phyloP scores from a whole-genome alignment of 2,329 filamentous ascomycete species.

The Cordyceps tenuipes region DNA sequence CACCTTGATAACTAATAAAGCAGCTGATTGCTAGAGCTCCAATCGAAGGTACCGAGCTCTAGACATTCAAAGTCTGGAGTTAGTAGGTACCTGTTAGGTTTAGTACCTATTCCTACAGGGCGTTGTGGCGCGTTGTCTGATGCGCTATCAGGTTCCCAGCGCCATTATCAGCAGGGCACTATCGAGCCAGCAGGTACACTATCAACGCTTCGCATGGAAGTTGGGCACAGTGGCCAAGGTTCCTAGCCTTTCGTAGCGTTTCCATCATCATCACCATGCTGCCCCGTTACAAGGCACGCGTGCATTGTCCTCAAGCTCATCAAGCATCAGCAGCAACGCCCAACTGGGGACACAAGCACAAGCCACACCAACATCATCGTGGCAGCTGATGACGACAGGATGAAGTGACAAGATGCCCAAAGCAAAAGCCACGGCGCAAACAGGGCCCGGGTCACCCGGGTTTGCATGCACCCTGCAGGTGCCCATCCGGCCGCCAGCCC shows the following conservation, averaged over 20 bases:
- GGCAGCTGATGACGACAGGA: conserved; percentile 9
- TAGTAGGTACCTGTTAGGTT: too few relatives aligned
- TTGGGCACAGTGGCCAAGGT: not conserved
- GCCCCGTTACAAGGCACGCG: not conserved
- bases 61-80: not conserved
- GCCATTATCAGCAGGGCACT: too few relatives aligned
- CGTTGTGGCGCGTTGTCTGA: not conserved
- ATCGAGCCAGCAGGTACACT: too few relatives aligned
- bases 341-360: not conserved
- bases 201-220: not conserved
- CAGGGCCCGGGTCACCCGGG: not conserved
- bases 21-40: not conserved
- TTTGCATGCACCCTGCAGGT: not conserved
- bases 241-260: not conserved
- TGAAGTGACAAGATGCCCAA: not conserved
- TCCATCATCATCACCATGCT: not conserved
- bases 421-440: not conserved
- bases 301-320: not conserved
- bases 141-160: too few relatives aligned
- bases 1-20: not conserved
- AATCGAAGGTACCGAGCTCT: not conserved
- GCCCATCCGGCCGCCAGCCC: not conserved
- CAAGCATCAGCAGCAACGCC: not conserved
- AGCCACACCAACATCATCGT: not conserved
- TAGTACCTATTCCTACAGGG: not conserved